Percentiles rank a stretch among this genome's conserved stretches.
These are phyloP conservation scores for Emergomyces orientalis DNA, from an alignment of 2,329 filamentous ascomycete genomes.

Conservation along the genomic window DNA sequence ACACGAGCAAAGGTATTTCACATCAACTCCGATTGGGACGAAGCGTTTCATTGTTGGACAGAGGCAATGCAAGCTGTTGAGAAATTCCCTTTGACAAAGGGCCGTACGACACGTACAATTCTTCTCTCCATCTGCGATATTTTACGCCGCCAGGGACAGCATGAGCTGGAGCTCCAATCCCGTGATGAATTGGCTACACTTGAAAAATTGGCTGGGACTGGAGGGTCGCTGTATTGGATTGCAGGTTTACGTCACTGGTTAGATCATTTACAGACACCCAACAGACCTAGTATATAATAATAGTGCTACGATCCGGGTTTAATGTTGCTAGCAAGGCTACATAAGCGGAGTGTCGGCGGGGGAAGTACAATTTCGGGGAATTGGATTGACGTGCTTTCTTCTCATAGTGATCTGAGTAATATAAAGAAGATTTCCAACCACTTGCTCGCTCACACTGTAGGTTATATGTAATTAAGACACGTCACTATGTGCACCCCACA, in stretches of 20 bases:
- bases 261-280: conserved; percentile 2
- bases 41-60: conserved; percentile 5
- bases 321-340: not conserved
- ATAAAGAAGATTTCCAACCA: no score
- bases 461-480: no score
- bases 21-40: not conserved
- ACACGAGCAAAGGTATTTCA: conserved; percentile 8
- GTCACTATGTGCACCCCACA: no score
- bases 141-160: conserved; percentile 2
- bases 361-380: no score
- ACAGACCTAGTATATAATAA: conserved; percentile 4
- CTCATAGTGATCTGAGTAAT: no score
- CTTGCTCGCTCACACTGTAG: no score
- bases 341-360: not conserved
- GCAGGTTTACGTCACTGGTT: conserved; percentile 1
- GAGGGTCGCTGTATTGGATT: conserved; percentile 6
- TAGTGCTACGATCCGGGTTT: not conserved
- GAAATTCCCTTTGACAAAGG: conserved; percentile 2
- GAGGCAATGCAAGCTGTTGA: conserved; percentile 4
- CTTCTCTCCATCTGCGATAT: conserved; percentile 8
- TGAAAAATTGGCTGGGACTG: conserved; percentile 6
- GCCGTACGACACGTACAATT: conserved; percentile 3
- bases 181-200: conserved; percentile 5
- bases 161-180: conserved; percentile 6
- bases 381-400: no score